These are phyloP conservation scores for Xerocomus minutiporus DNA, from an alignment of 1,284 basidiomycete genomes.

Conservation along the genomic window DNA sequence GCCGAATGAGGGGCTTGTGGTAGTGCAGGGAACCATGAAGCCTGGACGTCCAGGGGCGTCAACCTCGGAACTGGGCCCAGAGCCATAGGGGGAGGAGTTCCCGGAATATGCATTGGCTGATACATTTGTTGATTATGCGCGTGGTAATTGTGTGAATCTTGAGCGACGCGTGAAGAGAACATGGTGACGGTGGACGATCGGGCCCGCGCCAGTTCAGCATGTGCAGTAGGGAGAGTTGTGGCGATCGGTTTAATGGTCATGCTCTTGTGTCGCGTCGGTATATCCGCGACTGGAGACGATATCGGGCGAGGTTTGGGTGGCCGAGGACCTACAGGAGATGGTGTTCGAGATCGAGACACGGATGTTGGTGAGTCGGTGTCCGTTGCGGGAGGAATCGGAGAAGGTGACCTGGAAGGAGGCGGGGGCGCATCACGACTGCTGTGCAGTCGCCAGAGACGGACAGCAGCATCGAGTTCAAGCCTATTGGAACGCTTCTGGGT, in stretches of 20 bases:
- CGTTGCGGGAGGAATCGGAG: conserved; percentile 27
- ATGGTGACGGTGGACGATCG: conserved; percentile 31
- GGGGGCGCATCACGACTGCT: conserved; percentile 22
- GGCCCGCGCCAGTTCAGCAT: conserved; percentile 23
- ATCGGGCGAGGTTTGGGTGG: conserved; percentile 34
- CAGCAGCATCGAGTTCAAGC: conserved; percentile 10
- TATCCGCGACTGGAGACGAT: conserved; percentile 30
- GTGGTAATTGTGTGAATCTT: conserved; percentile 34
- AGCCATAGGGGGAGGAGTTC: conserved; percentile 15
- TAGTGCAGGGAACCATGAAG: conserved; percentile 18
- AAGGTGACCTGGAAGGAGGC: conserved; percentile 32
- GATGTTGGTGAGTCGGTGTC: conserved; percentile 22
- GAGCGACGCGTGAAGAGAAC: conserved; percentile 25
- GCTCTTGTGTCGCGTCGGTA: conserved; percentile 30
- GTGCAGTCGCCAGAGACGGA: conserved; percentile 10
- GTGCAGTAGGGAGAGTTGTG: conserved; percentile 12
- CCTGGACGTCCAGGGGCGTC: conserved; percentile 4
- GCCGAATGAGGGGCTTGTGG: conserved; percentile 8
- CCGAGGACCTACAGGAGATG: conserved; percentile 48
- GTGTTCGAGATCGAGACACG: conserved; percentile 39
- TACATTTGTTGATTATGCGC: conserved; percentile 34
- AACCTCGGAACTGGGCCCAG: conserved; percentile 4
- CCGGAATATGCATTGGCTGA: conserved; percentile 30
- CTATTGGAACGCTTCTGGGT: conserved; percentile 23
- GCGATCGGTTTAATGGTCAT: conserved; percentile 29